phyloP scores from a whole-genome alignment of 169 alveolate genomes.

The Miamiensis avidus region DNA sequence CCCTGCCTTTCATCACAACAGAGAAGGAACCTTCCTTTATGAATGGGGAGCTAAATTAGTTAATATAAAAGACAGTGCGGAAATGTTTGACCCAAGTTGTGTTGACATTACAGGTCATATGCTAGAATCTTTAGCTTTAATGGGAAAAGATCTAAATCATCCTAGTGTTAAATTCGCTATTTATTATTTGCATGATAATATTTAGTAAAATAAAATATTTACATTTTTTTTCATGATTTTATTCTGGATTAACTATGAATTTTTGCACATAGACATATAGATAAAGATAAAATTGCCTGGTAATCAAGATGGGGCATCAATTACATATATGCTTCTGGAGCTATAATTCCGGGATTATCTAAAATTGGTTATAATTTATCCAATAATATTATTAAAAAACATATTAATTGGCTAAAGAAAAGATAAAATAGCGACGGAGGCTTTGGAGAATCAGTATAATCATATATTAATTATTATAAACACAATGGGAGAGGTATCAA shows the following conservation, averaged over 20 bases:
- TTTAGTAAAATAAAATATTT: too few species aligned
- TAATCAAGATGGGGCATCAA: constrained; percentile 49
- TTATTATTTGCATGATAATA: constrained; percentile 15
- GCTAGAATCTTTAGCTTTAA: constrained; percentile 33
- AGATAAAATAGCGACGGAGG: constrained; percentile 47
- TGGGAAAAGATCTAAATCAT: background rate
- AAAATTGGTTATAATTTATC: constrained; percentile 11
- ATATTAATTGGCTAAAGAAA: constrained; percentile 14
- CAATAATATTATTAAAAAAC: constrained; percentile 7
- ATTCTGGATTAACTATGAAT: too few species aligned
- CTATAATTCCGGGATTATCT: constrained; percentile 34
- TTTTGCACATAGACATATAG: background rate
- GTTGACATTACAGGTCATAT: constrained; percentile 49
- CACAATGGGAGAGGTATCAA: constrained; percentile 40
- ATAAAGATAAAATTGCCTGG: constrained; percentile 34
- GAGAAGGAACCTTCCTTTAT: constrained; percentile 27
- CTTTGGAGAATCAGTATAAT: constrained; percentile 38
- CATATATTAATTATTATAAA: constrained; percentile 36
- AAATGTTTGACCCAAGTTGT: constrained; percentile 46
- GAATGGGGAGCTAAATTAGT: constrained; percentile 30
- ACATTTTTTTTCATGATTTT: too few species aligned
- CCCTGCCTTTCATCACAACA: constrained; percentile 44
- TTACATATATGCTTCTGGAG: constrained; percentile 39
- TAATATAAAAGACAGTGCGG: constrained; percentile 41
- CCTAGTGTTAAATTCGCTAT: constrained; percentile 1